Base-by-base conservation (phyloP, 169 alveolate species). In the Plasmodium vinckei region DNA sequence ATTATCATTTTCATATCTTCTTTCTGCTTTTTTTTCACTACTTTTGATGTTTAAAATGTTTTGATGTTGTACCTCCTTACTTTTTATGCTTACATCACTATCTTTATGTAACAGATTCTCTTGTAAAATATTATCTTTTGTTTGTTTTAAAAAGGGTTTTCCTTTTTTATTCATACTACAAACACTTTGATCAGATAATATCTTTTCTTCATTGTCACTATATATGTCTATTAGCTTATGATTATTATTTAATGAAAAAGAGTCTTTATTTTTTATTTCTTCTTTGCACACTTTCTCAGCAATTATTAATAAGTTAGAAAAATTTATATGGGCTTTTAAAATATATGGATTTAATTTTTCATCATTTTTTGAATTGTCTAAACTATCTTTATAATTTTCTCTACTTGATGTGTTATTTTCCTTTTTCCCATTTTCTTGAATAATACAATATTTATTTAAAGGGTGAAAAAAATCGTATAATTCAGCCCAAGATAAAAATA, bases 381-480 rank as follows among this genome's bases (percentile, higher is more conserved):
- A 3, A 33, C 42, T 33, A 33, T 33, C 42, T 33, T 33, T 33
- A 33, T 33, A 33, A 33, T 33, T 33, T 3, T 33, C 7, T 33
- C 7, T 33, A 13, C 59, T 68, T 19, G 53, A 15, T 23, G 49
- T 25, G n/a, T 53, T 42, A 1, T 12, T 21, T n/a, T 77, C 70
- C 47, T 49, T 63, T 44, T 27, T 49, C 42, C 19, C 64, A n/a
- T 57, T 47, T 17, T 77, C 69, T 15, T 77, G 65, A 51, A 77
- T 77, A 15, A 77, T 79, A 42, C 88, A 77, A 13, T 25, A 77
- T 13, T 77, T 77, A 57, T 77, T 77, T 3, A 77, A 63, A 1
- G 88, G 88, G 21, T 77, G 88, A 44, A 77, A 77, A 64, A 77
- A 77, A 42, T 77, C 88, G n/a, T 77, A 77, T 69, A 77, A 17